Evolutionary conservation across 495 filamentous ascomycete genomes (phyloP).

Genomic region (Physcia stellaris): DNA sequence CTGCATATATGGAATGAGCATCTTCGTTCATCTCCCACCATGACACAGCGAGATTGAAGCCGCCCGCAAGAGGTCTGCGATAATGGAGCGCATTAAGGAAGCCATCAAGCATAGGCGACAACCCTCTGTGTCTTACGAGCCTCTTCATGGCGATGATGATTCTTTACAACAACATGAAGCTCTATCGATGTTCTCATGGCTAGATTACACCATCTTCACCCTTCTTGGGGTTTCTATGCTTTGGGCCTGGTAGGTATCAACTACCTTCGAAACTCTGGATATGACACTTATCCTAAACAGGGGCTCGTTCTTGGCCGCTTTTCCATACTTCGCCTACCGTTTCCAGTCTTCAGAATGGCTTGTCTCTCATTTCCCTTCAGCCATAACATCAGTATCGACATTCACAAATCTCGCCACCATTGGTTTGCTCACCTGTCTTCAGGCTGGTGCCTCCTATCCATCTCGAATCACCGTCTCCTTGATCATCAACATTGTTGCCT

Average conservation of each 20-base stretch:
- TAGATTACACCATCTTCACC: slow-evolving; percentile 75
- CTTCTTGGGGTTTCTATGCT: slow-evolving; percentile 88
- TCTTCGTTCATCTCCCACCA: no score
- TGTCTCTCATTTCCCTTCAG: slow-evolving; percentile 67
- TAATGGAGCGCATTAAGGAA: slow-evolving; percentile 15
- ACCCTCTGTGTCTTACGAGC: slow-evolving; percentile 11
- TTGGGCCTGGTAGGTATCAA: slow-evolving; percentile 72
- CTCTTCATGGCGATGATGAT: slow-evolving; percentile 3
- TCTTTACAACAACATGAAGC: neutral
- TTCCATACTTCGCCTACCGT: slow-evolving; percentile 48
- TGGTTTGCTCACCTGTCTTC: slow-evolving; percentile 61
- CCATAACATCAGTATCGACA: slow-evolving; percentile 76
- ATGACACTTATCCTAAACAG: slow-evolving; percentile 26
- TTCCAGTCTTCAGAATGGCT: slow-evolving; percentile 60
- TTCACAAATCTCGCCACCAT: slow-evolving; percentile 64
- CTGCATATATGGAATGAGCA: no score
- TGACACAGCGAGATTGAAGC: no score
- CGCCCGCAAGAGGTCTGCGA: neutral
- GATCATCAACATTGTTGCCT: slow-evolving; percentile 55
- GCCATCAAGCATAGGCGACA: slow-evolving; percentile 9
- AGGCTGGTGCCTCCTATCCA: slow-evolving; percentile 70
- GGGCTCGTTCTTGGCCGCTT: slow-evolving; percentile 94
- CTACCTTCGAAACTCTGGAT: neutral
- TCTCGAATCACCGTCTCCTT: slow-evolving; percentile 65
- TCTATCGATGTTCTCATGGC: slow-evolving; percentile 41